These are phyloP conservation scores for Ogataea hybrid DNA, from an alignment of 1,139 yeast species.

Conservation along the genomic window DNA sequence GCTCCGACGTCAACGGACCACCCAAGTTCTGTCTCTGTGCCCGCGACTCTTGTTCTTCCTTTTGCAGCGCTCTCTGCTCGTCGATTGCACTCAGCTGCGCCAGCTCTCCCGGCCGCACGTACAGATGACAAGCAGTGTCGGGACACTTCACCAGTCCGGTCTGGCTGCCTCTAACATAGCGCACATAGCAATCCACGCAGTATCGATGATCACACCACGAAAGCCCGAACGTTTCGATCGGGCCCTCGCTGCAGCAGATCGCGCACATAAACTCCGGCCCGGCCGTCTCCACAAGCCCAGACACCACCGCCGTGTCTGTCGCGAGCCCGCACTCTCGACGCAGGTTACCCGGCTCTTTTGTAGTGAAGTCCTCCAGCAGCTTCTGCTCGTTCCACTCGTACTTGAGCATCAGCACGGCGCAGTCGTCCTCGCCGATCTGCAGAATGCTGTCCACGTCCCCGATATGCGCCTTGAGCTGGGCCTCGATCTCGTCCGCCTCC, in stretches of 20 bases:
- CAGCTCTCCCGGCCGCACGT: conserved; percentile 26
- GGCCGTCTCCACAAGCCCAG: conserved; percentile 27
- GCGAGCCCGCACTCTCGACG: conserved; percentile 36
- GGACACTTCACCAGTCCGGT: conserved; percentile 71
- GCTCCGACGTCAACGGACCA: conserved; percentile 19
- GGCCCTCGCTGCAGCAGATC: conserved; percentile 55
- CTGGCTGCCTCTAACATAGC: conserved; percentile 50
- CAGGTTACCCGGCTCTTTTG: conserved; percentile 45
- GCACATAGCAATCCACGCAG: conserved; percentile 66
- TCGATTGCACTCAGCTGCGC: conserved; percentile 26
- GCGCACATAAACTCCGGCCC: conserved; percentile 46
- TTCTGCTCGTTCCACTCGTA: conserved; percentile 76
- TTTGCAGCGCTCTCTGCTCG: conserved; percentile 6
- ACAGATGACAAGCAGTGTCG: conserved; percentile 31
- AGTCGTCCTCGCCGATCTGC: conserved; percentile 29
- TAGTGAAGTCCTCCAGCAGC: conserved; percentile 63
- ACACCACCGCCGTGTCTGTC: conserved; percentile 21
- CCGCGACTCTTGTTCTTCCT: conserved; percentile 7
- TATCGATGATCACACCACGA: conserved; percentile 63
- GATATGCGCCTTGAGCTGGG: conserved; percentile 20
- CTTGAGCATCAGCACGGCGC: conserved; percentile 48
- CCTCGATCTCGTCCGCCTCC: conserved; percentile 28
- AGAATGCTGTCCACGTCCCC: conserved; percentile 22
- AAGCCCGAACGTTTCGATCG: conserved; percentile 47
- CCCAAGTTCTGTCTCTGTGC: conserved; percentile 2